phyloP scores from a whole-genome alignment of 495 filamentous ascomycete species.

The Aspergillus diversus region DNA sequence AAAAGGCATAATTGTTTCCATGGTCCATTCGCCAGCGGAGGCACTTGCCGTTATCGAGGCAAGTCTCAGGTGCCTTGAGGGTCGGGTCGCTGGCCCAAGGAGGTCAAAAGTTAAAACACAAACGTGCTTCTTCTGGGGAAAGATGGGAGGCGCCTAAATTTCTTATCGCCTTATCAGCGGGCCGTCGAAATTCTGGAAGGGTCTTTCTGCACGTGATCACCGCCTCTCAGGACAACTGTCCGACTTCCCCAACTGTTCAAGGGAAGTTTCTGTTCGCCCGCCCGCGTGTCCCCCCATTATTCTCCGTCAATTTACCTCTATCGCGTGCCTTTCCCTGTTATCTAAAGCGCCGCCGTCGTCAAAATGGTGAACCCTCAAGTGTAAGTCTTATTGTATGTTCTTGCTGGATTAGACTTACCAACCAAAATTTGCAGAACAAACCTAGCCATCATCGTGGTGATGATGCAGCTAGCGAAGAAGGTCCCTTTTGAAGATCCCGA shows the following conservation, averaged over 20 bases:
- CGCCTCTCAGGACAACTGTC: constrained; percentile 34
- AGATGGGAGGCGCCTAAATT: too few relatives aligned
- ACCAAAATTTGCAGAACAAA: constrained; percentile 67
- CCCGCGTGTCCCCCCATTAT: constrained; percentile 29
- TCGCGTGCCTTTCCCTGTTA: constrained; percentile 17
- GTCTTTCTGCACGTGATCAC: constrained; percentile 25
- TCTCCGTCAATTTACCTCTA: constrained; percentile 16
- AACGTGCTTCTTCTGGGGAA: too few relatives aligned
- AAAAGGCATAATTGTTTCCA: too few relatives aligned
- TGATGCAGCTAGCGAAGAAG: constrained; percentile 98
- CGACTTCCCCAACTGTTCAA: constrained; percentile 28
- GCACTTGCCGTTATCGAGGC: too few relatives aligned
- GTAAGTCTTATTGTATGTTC: constrained; percentile 31
- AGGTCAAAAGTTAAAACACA: too few relatives aligned
- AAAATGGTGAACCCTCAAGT: constrained; percentile 55
- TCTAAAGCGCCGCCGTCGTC: constrained; percentile 25
- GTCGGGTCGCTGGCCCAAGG: too few relatives aligned
- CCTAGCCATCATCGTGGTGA: constrained; percentile 89
- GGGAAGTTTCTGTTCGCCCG: constrained; percentile 30
- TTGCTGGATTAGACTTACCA: not conserved
- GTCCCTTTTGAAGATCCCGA: constrained; percentile 91
- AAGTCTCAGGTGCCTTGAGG: too few relatives aligned
- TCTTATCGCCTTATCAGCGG: too few relatives aligned
- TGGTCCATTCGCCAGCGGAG: too few relatives aligned
- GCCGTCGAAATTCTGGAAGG: constrained; percentile 9